Evolutionary conservation across 1,284 basidiomycete genomes (phyloP).

Genomic region (Ceratorhiza oryzae-sativae): DNA sequence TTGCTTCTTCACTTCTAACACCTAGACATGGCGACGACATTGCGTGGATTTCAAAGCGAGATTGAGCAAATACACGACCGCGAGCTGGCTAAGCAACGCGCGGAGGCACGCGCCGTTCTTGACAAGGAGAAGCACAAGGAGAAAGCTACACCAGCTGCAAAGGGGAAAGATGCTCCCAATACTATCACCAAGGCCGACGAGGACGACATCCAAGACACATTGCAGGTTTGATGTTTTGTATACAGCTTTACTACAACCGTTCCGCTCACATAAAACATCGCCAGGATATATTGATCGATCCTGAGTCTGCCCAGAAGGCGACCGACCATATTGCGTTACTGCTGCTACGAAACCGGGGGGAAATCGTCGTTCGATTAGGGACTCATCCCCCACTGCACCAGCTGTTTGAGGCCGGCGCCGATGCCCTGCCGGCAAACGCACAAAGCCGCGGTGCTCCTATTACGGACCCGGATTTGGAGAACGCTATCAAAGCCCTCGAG

Average conservation of each 20-base stretch:
- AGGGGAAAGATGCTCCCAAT: constrained; percentile 23
- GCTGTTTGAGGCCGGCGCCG: constrained; percentile 13
- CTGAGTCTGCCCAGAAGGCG: constrained; percentile 3
- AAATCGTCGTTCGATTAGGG: constrained; percentile 41
- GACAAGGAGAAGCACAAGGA: constrained; percentile 39
- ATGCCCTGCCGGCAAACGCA: background rate
- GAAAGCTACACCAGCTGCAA: constrained; percentile 1
- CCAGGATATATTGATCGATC: constrained; percentile 12
- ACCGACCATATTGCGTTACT: constrained; percentile 37
- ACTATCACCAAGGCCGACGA: constrained; percentile 26
- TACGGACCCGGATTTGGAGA: constrained; percentile 70
- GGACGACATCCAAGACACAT: constrained; percentile 17
- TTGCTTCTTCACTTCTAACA: background rate
- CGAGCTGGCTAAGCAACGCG: constrained; percentile 36
- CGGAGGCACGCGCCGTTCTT: constrained; percentile 14
- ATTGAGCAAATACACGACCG: constrained; percentile 40
- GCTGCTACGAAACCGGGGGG: constrained; percentile 40
- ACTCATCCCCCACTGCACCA: constrained; percentile 40
- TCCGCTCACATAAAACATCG: background rate
- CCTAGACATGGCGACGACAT: constrained; percentile 30
- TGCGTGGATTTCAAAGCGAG: constrained; percentile 38
- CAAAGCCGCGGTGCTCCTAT: constrained; percentile 52
- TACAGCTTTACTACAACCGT: no score
- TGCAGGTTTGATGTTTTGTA: constrained; percentile 5
- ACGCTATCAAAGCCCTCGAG: constrained; percentile 52